Base-by-base conservation (phyloP, 1,284 basidiomycete genomes). In the Coriolopsis trogii region DNA sequence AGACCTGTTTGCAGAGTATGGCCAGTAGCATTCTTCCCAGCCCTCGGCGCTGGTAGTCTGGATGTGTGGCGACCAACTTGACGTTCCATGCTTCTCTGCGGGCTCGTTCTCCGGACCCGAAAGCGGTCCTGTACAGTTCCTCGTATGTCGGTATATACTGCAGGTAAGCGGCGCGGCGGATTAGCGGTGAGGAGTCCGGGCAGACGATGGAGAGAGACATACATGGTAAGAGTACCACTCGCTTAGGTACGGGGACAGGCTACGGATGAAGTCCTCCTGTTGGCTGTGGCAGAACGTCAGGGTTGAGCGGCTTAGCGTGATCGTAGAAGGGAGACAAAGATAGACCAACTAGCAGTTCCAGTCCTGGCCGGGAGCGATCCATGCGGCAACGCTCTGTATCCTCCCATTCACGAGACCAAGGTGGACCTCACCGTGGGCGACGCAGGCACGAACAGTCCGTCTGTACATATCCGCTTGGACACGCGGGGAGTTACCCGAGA, bases 141-240 rank as follows among this genome's bases (percentile, higher is more conserved):
- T 66, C 58, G 51, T 65, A 65, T 34, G 57, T 63, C 15, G 62
- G 58, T 21, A 52, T 42, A 30, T 59, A 67, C 63, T 67, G 40
- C 28, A n/a, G n/a, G n/a, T 12, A 23, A 9, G 10, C 15, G 34
- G 24, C 7, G 43, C 34, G 29, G 34, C 37, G 20, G 31, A 42
- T 50, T 37, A 47, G 43, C 36, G 41, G 25, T 25, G 15, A 15
- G n/a, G 29, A 18, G 21, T 18, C 26, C 21, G n/a, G 15, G 33
- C 20, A 37, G 36, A 21, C 10, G 38, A 24, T 23, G 18, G 34
- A 16, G 24, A 9, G 28, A 30, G 24, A 57, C 61, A 29, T 53
- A 67, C 65, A 38, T 67, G 65, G 37, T 55, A 58, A n/a, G 47
- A 40, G 42, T 58, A 61, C 59, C 59, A 61, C 42, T 61, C 56